phyloP scores from a whole-genome alignment of 345 rosid species.

The Pistacia vera region DNA sequence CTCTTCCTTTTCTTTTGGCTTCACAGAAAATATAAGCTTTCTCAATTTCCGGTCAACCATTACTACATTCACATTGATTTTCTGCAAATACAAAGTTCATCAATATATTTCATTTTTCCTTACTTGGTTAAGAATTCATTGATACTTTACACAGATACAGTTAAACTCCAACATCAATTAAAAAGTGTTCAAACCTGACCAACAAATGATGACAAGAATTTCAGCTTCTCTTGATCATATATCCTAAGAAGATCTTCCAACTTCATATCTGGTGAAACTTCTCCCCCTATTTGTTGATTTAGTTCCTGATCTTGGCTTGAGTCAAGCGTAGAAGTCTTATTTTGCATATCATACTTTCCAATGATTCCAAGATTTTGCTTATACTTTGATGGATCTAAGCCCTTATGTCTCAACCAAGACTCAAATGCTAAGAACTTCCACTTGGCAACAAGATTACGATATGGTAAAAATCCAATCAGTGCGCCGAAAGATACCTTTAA shows the following conservation, averaged over 20 bases:
- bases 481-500: constrained; percentile 86
- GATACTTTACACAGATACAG: not conserved
- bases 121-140: constrained; percentile 1
- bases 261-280: constrained; percentile 68
- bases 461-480: constrained; percentile 84
- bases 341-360: constrained; percentile 53
- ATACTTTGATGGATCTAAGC: constrained; percentile 78
- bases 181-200: constrained; percentile 68
- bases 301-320: constrained; percentile 41
- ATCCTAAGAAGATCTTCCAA: constrained; percentile 81
- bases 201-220: constrained; percentile 79
- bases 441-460: constrained; percentile 74
- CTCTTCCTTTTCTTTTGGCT: constrained; percentile 79
- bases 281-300: constrained; percentile 30
- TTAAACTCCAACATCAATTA: constrained; percentile 15
- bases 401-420: constrained; percentile 89
- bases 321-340: constrained; percentile 34
- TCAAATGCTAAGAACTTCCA: constrained; percentile 93
- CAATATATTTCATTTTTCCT: not conserved
- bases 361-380: constrained; percentile 70
- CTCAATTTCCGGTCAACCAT: constrained; percentile 63
- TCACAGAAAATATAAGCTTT: constrained; percentile 80
- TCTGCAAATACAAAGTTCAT: constrained; percentile 50
- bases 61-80: constrained; percentile 58
- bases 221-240: constrained; percentile 84